A percentile compares a stretch with the other conserved stretches of the same genome.
phyloP scores from a whole-genome alignment of 768 basidiomycete species.

The Agrocybe pediades region DNA sequence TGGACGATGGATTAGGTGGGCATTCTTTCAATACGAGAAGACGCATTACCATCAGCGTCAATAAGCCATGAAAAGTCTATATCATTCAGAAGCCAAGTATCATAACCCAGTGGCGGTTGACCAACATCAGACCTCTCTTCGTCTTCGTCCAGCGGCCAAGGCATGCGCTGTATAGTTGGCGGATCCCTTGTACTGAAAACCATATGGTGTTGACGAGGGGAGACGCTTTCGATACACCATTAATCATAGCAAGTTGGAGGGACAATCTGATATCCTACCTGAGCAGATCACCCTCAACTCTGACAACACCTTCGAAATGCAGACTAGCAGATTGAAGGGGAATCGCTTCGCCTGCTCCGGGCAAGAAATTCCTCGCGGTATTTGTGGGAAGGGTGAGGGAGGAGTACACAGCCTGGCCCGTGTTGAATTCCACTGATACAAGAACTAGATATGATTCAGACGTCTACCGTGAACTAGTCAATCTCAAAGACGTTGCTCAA shows the following conservation, averaged over 20 bases:
- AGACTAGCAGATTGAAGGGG: constrained; percentile 69
- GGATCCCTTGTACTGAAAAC: constrained; percentile 76
- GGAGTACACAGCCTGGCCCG: constrained; percentile 57
- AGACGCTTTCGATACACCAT: constrained; percentile 52
- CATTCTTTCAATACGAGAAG: neutral
- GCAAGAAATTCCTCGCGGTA: constrained; percentile 68
- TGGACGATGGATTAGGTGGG: constrained; percentile 24
- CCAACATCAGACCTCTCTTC: constrained; percentile 31
- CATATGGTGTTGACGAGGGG: constrained; percentile 69
- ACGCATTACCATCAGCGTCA: constrained; percentile 64
- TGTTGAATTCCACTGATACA: constrained; percentile 61
- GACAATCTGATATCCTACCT: constrained; percentile 61
- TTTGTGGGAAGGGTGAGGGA: constrained; percentile 51
- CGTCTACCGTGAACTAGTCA: constrained; percentile 53
- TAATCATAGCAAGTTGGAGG: neutral
- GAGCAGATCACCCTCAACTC: constrained; percentile 71
- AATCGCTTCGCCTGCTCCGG: constrained; percentile 80
- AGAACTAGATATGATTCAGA: constrained; percentile 79
- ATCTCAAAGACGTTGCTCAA: neutral
- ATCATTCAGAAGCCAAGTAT: constrained; percentile 44
- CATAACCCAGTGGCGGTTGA: constrained; percentile 46
- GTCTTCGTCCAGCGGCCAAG: constrained; percentile 65
- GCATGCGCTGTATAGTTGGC: constrained; percentile 79
- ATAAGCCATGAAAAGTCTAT: constrained; percentile 76
- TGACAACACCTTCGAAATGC: constrained; percentile 80